Conservation (phyloP, 2,329 filamentous ascomycete genomes). For the Paecilomyces niveus region DNA sequence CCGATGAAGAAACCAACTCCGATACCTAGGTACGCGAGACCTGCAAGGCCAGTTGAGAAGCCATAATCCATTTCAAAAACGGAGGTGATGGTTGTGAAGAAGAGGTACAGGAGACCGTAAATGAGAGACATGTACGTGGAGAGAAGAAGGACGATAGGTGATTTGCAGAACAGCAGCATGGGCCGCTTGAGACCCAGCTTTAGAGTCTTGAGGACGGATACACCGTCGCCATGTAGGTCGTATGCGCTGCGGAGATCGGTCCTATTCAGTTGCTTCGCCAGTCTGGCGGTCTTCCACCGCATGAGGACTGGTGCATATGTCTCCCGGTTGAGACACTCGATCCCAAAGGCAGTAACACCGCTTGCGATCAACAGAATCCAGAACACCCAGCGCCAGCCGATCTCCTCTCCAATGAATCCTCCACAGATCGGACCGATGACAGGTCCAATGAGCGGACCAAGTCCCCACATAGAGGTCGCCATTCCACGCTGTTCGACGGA, state of each 20-base stretch:
- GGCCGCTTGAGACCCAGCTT: conserved; percentile 17
- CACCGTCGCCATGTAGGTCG: conserved; percentile 23
- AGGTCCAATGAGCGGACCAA: conserved; percentile 32
- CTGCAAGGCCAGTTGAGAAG: conserved; percentile 37
- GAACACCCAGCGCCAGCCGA: conserved; percentile 43
- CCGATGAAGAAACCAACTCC: conserved; percentile 35
- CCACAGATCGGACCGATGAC: conserved; percentile 29
- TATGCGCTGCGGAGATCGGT: conserved; percentile 18
- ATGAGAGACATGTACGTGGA: conserved; percentile 44
- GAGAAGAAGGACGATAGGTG: conserved; percentile 46
- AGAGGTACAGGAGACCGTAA: conserved; percentile 48
- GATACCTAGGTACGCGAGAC: conserved; percentile 41
- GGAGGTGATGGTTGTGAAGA: conserved; percentile 44
- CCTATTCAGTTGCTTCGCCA: conserved; percentile 32
- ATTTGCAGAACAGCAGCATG: conserved; percentile 41
- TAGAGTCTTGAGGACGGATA: neutral
- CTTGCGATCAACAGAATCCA: conserved; percentile 37
- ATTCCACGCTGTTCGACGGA: conserved; percentile 33
- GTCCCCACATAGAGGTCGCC: conserved; percentile 36
- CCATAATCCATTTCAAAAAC: conserved; percentile 43
- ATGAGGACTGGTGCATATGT: conserved; percentile 36
- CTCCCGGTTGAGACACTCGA: conserved; percentile 22
- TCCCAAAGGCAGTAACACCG: conserved; percentile 19
- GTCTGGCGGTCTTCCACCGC: conserved; percentile 21
- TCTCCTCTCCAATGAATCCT: conserved; percentile 32